Evolutionary conservation across 2,329 filamentous ascomycete species (phyloP), one percentile per base, ranked within the genome.

Genomic region (Fusarium sp.): DNA sequence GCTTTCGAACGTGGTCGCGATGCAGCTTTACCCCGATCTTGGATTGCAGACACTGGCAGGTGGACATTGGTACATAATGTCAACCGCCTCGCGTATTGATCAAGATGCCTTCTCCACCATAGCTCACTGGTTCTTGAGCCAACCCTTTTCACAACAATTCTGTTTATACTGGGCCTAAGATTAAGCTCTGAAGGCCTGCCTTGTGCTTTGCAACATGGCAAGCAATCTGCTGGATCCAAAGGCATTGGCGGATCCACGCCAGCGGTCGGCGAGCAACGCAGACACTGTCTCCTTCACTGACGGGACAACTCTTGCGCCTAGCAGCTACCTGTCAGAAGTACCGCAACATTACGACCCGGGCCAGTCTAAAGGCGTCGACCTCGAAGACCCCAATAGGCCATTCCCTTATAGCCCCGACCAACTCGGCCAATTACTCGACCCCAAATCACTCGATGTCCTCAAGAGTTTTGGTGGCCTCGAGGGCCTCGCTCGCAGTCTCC

Each of bases 401-500:
- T 65, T 65, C 38, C 35, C 50, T 22, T 17, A 58, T 40, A 58
- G 14, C 30, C 69, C 54, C 64, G 57, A 38, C 15, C 47, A 58
- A 65, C 92, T 95, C 77, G 91, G 90, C 73, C 95, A 95, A 82
- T 83, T 95, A 25, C 85, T 94, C 65, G 94, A 94, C 70, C 93
- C 93, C 0, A 95, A 95, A 82, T 94, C 88, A 74, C 84, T 94
- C 68, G 85, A 87, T 20, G 93, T 92, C 9, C 94, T 94, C 72
- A 88, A 91, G 75, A 92, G 92, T 4, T 81, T 95, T 4, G 93
- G 93, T 66, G 93, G 93, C 52, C 80, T 95, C 11, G 82, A 84
- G 20, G 93, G 93, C 4, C 81, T 95, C 43, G 92, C 93, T 78
- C 92, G 90, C 75, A 93, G 93, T 1, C 80, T 95, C 11, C 87